Evolutionary conservation across 306 rosid genomes (phyloP).

Genomic region (Castanopsis chinensis): DNA sequence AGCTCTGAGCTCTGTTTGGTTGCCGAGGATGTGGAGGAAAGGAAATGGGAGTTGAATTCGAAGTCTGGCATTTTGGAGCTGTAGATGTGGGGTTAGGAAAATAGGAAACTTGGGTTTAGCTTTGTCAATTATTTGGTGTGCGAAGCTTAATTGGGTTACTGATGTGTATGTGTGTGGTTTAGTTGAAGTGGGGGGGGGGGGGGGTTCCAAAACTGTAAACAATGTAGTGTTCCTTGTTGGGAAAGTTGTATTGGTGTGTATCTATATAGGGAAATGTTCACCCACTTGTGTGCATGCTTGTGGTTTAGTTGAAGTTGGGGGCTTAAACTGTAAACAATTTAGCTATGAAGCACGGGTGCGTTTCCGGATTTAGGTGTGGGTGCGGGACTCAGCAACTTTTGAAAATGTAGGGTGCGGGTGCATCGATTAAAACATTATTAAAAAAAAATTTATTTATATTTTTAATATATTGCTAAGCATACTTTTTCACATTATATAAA

Average conservation of each 20-base stretch:
- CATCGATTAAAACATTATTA: too few species aligned
- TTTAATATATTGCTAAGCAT: too few species aligned
- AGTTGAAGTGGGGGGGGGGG: not conserved
- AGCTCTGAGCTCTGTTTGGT: slow-evolving; percentile 3
- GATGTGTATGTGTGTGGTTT: not conserved
- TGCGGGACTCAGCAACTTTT: too few species aligned
- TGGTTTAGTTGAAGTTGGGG: too few species aligned
- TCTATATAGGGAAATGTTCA: too few species aligned
- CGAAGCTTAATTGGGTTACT: not conserved
- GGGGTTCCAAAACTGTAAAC: not conserved
- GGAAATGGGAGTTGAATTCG: not conserved
- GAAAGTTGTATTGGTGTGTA: not conserved
- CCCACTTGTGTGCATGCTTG: too few species aligned
- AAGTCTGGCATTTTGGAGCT: not conserved
- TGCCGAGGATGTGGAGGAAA: not conserved
- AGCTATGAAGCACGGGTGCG: too few species aligned
- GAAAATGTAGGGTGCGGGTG: too few species aligned
- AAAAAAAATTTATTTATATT: too few species aligned
- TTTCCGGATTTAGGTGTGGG: too few species aligned
- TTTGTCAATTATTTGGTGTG: not conserved
- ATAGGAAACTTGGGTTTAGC: not conserved
- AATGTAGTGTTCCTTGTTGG: not conserved
- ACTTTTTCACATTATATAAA: too few species aligned
- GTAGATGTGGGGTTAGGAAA: not conserved
- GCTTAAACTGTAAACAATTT: too few species aligned